phyloP scores from a whole-genome alignment of 2,329 filamentous ascomycete genomes.

The Botryotinia narcissicola region DNA sequence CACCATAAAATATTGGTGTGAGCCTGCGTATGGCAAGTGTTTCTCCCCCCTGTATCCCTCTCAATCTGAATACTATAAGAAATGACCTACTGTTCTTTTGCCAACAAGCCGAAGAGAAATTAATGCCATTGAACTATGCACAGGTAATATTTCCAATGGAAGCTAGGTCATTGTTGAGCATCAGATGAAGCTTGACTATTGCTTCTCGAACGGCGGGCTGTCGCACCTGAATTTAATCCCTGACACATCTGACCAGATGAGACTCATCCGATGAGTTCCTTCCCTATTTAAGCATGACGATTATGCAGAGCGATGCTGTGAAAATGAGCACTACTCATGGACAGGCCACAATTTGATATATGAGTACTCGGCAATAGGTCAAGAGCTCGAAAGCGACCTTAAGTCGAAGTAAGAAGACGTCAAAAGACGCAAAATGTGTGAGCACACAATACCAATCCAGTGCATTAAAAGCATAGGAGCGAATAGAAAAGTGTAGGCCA shows the following conservation, averaged over 20 bases:
- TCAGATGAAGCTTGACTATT: not conserved
- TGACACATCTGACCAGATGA: not conserved
- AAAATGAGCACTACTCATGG: not conserved
- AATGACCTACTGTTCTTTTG: not conserved
- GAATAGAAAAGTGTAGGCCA: slow-evolving; percentile 24
- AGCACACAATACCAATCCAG: slow-evolving; percentile 21
- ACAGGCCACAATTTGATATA: not conserved
- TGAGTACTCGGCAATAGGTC: not conserved
- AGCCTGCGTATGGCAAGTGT: slow-evolving; percentile 18
- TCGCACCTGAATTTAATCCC: not conserved
- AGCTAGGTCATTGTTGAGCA: not conserved
- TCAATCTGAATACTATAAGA: not conserved
- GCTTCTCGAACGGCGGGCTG: not conserved
- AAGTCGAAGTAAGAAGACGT: not conserved
- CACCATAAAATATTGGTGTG: slow-evolving; percentile 17
- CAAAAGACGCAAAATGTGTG: slow-evolving; percentile 7
- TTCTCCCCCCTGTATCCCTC: not conserved
- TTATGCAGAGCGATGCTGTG: not conserved
- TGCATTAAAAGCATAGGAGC: slow-evolving; percentile 24
- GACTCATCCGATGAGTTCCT: not conserved
- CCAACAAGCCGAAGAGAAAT: not conserved
- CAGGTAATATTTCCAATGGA: too few species aligned
- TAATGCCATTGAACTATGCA: too few species aligned
- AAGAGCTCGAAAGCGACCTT: not conserved
- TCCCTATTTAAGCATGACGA: not conserved